Conservation (phyloP, 257 asterid species). For the Echium plantagineum region DNA sequence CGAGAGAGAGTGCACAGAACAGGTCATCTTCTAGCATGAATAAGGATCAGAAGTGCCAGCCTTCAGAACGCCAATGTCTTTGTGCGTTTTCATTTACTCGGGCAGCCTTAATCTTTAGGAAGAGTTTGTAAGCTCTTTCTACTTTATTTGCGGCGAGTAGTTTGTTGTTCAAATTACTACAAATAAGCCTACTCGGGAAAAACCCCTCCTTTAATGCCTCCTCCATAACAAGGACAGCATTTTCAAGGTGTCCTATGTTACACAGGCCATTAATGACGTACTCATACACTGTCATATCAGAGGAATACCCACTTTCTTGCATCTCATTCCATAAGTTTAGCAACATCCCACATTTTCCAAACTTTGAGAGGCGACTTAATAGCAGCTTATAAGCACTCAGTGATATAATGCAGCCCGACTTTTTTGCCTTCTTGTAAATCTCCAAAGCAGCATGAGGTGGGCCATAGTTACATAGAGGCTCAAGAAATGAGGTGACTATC, state of each 20-base stretch:
- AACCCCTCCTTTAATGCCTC: conserved; percentile 55
- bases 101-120: conserved; percentile 51
- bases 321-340: conserved; percentile 64
- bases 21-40: too few species aligned
- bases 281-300: conserved; percentile 73
- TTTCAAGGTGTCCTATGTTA: conserved; percentile 69
- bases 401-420: conserved; percentile 62
- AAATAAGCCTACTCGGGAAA: conserved; percentile 60
- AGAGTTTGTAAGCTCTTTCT: conserved; percentile 64
- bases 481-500: conserved; percentile 46
- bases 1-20: too few species aligned
- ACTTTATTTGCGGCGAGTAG: conserved; percentile 54
- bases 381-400: conserved; percentile 55
- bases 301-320: conserved; percentile 63
- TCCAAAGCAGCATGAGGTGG: conserved; percentile 90
- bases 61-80: conserved; percentile 76
- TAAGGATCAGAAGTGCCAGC: conserved; percentile 70
- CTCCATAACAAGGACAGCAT: conserved; percentile 65
- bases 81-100: conserved; percentile 63
- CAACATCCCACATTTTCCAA: conserved; percentile 83
- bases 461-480: conserved; percentile 71
- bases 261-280: conserved; percentile 62
- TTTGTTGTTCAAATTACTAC: conserved; percentile 70
- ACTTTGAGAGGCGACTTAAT: conserved; percentile 66
- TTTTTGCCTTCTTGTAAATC: conserved; percentile 68